Conservation (phyloP, 2,329 filamentous ascomycete species). For the Colletotrichum tabaci region DNA sequence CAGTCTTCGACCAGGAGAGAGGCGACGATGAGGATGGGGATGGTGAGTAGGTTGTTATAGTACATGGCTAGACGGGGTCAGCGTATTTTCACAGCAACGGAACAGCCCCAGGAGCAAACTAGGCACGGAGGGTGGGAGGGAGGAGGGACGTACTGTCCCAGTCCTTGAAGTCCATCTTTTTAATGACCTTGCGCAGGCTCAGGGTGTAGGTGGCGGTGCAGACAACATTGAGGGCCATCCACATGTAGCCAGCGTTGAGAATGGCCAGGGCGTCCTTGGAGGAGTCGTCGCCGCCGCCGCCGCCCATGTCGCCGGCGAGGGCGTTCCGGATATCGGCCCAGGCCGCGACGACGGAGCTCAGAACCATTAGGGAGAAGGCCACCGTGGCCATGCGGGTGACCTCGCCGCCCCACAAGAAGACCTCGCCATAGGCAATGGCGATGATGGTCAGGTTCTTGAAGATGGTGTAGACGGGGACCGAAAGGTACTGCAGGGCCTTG, state of each 20-base stretch:
- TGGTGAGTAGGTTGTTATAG: constrained; percentile 98
- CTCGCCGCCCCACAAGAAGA: constrained; percentile 96
- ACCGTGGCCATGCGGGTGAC: constrained; percentile 90
- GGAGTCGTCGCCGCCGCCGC: constrained; percentile 62
- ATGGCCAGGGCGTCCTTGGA: constrained; percentile 86
- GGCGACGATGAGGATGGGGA: constrained; percentile 87
- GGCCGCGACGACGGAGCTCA: constrained; percentile 95
- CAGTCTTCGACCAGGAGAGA: constrained; percentile 92
- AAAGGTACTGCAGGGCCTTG: constrained; percentile 95
- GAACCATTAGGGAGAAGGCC: constrained; percentile 96
- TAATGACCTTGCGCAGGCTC: constrained; percentile 97
- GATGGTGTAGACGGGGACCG: constrained; percentile 98
- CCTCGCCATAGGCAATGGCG: constrained; percentile 97
- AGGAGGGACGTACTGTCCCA: constrained; percentile 86
- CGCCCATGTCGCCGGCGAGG: constrained; percentile 57
- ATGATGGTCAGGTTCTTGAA: constrained; percentile 99
- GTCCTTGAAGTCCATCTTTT: constrained; percentile 99
- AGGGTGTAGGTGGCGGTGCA: constrained; percentile 92
- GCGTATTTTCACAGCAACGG: neutral
- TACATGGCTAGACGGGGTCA: constrained; percentile 81
- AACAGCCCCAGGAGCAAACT: neutral
- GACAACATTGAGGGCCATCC: constrained; percentile 98
- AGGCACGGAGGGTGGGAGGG: neutral
- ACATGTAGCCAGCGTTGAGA: constrained; percentile 93
- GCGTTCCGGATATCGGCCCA: constrained; percentile 97